These are phyloP conservation scores for Kandelia obovata DNA, from an alignment of 345 rosid genomes.

Conservation along the genomic window DNA sequence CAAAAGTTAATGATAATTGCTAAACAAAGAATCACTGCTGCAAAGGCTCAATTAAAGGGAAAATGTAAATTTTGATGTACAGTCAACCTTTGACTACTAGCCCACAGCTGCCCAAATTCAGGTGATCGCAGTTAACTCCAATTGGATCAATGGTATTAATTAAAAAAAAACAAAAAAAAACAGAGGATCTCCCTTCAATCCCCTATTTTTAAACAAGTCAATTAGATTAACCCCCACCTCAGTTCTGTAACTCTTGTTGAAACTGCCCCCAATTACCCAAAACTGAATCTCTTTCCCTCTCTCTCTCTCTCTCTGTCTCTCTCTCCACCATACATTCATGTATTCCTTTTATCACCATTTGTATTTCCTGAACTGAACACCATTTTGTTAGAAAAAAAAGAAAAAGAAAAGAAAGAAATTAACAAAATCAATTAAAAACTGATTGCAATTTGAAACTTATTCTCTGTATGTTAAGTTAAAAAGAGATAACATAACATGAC, in stretches of 20 bases:
- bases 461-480: not conserved
- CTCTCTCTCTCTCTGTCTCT: not conserved
- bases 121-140: no score
- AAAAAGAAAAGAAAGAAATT: not conserved
- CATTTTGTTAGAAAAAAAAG: no score
- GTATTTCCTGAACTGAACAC: not conserved
- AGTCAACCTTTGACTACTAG: not conserved
- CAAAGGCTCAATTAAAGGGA: not conserved
- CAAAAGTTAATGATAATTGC: not conserved
- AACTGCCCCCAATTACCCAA: not conserved
- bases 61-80: not conserved
- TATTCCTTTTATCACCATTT: not conserved
- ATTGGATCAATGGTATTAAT: no score
- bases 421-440: not conserved
- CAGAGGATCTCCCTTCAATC: no score
- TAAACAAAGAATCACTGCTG: not conserved
- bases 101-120: not conserved
- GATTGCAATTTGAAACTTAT: conserved; percentile 20
- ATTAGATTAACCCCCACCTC: not conserved
- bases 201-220: conserved; percentile 2
- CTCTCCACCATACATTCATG: not conserved
- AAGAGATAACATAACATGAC: conserved; percentile 3
- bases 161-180: no score
- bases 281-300: not conserved
- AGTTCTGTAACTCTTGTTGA: not conserved